Evolutionary conservation across 2,329 filamentous ascomycete genomes (phyloP).

Genomic region (Penicillium palitans): DNA sequence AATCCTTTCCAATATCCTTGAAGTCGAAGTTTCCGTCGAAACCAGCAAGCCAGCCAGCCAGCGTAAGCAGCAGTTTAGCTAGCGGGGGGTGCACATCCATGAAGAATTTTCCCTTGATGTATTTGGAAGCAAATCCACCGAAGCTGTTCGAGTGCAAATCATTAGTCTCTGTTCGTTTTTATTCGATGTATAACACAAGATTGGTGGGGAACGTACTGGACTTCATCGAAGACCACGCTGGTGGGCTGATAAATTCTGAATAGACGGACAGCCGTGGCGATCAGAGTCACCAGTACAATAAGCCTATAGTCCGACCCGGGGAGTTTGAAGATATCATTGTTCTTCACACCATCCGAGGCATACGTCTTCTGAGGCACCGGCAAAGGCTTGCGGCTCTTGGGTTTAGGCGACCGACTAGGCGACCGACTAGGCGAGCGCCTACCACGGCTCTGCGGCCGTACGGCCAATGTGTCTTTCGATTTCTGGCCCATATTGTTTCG

Average conservation of each 20-base stretch:
- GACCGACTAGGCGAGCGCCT: constrained; percentile 43
- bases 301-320: constrained; percentile 80
- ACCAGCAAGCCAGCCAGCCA: constrained; percentile 90
- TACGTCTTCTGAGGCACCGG: constrained; percentile 43
- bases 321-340: constrained; percentile 90
- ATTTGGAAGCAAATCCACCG: constrained; percentile 96
- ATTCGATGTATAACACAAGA: constrained; percentile 2
- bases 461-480: constrained; percentile 39
- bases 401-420: constrained; percentile 43
- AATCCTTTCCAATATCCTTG: constrained; percentile 99
- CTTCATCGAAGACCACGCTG: constrained; percentile 98
- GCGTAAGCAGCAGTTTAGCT: constrained; percentile 92
- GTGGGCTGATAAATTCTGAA: constrained; percentile 96
- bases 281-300: constrained; percentile 68
- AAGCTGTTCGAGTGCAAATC: constrained; percentile 61
- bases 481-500: constrained; percentile 31
- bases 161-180: constrained; percentile 3
- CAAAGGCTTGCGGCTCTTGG: constrained; percentile 38
- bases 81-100: constrained; percentile 99
- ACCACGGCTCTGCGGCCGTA: constrained; percentile 36
- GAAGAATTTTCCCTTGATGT: constrained; percentile 99
- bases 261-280: constrained; percentile 78
- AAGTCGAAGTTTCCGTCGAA: constrained; percentile 97
- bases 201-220: constrained; percentile 70
- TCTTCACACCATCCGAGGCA: constrained; percentile 60